A percentile compares a stretch with the other conserved stretches of the same genome.
Evolutionary conservation across 2,329 filamentous ascomycete species (phyloP).

Genomic region (Pseudocercospora fijiensis): DNA sequence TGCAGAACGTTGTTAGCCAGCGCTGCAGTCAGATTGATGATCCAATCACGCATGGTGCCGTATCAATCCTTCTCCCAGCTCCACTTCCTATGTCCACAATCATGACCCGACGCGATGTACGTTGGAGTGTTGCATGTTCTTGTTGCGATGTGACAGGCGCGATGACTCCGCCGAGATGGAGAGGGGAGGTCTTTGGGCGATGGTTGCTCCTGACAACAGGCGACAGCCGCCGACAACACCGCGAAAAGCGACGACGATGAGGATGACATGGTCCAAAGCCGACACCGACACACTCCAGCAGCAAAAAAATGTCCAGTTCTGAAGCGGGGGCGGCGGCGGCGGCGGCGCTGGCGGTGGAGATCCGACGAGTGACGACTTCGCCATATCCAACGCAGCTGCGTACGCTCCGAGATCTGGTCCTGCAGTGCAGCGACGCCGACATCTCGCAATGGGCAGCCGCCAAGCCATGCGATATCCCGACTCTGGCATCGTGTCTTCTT

Average conservation of each 20-base stretch:
- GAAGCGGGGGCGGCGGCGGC: slow-evolving; percentile 26
- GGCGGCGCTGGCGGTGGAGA: slow-evolving; percentile 28
- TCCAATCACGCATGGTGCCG: slow-evolving; percentile 85
- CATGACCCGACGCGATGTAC: too few relatives aligned
- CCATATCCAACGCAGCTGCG: slow-evolving; percentile 35
- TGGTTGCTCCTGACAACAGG: slow-evolving; percentile 3
- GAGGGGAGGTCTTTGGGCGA: neutral
- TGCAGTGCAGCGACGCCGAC: slow-evolving; percentile 34
- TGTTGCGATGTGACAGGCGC: neutral
- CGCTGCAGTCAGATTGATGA: slow-evolving; percentile 77
- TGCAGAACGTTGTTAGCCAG: slow-evolving; percentile 44
- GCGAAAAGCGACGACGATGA: neutral
- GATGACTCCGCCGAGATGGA: neutral
- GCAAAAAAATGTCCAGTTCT: slow-evolving; percentile 19
- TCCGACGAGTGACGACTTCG: slow-evolving; percentile 34
- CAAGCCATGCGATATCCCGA: slow-evolving; percentile 51
- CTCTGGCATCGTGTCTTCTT: slow-evolving; percentile 48
- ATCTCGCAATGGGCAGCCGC: slow-evolving; percentile 50
- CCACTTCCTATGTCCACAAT: too few relatives aligned
- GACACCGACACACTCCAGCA: neutral
- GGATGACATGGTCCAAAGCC: neutral
- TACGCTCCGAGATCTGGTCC: slow-evolving; percentile 18
- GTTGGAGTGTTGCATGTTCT: too few relatives aligned
- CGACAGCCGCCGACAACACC: neutral
- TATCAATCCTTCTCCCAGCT: slow-evolving; percentile 49